Evolutionary conservation across 2,329 filamentous ascomycete species (phyloP), one percentile per base, ranked within the genome.

Genomic region (Botrytis fragariae): DNA sequence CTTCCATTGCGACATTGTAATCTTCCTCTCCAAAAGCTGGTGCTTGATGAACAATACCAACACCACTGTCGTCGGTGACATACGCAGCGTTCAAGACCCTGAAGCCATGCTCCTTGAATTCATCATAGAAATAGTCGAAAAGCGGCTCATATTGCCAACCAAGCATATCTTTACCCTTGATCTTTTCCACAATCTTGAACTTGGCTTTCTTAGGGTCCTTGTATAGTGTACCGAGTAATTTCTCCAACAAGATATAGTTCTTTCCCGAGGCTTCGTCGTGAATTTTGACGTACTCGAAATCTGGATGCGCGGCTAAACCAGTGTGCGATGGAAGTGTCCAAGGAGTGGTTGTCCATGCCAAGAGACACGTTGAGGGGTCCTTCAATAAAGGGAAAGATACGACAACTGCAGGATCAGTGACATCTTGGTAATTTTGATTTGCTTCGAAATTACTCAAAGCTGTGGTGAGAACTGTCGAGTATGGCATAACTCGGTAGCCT

Each of bases 191-290:
- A 69, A 96, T 86, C 85, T 93, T 94, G 84, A 91, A 97, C 81
- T 97, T 97, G 68, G 94, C 94, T 85, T 97, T 97, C 85, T 97
- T 98, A 12, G 92, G 92, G 77, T 97, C 94, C 82, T 98, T 98
- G 85, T 97, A 98, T 3, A 98, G 86, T 8, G 92, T 95, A 73
- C 88, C 87, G 45, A 98, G 86, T 48, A 96, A 87, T 73, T 93
- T 90, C 81, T 98, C 94, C 35, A 97, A 86, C 57, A 97, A 86
- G 74, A 97, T 91, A 81, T 94, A 97, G 78, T 95, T 88, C 81
- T 95, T 95, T 44, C 92, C 92, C 0, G 92, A 92, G 74, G 89
- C 89, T 80, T 95, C 92, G 78, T 98, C 95, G 71, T 90, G 86
- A 69, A 98, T 92, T 84, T 97, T 95, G 79, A 95, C 83, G 80